These are phyloP conservation scores for Globisporangium emineosum DNA, from an alignment of 352 stramenopile species.

Conservation along the genomic window DNA sequence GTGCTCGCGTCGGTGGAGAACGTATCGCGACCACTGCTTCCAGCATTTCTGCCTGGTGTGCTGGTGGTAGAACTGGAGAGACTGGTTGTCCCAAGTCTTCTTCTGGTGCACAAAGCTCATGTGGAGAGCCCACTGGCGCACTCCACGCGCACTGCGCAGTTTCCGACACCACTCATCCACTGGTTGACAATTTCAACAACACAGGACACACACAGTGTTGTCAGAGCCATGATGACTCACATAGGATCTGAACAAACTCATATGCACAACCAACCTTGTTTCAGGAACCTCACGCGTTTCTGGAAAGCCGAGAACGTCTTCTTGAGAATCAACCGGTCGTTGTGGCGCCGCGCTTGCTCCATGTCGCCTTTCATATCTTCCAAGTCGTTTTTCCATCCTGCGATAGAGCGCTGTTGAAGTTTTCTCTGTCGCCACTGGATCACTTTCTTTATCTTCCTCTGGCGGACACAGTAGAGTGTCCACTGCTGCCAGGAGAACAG, in stretches of 20 bases:
- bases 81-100: not conserved
- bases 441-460: slow-evolving; percentile 14
- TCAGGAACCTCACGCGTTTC: not conserved
- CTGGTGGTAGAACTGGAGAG: not conserved
- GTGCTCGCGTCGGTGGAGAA: slow-evolving; percentile 14
- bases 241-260: not conserved
- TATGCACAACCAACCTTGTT: slow-evolving; percentile 13
- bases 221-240: not conserved
- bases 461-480: not conserved
- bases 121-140: slow-evolving; percentile 16
- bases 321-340: not conserved
- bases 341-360: not conserved
- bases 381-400: slow-evolving; percentile 1
- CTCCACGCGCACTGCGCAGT: not conserved
- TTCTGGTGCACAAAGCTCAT: slow-evolving; percentile 13
- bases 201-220: not conserved
- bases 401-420: not conserved
- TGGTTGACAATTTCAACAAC: not conserved
- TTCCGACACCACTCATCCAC: slow-evolving; percentile 8
- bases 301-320: slow-evolving; percentile 3
- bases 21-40: slow-evolving; percentile 21
- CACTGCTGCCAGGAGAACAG: slow-evolving; percentile 11
- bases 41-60: slow-evolving; percentile 10
- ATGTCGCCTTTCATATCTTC: not conserved
- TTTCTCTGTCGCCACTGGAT: slow-evolving; percentile 4